Percentiles rank a stretch among this genome's conserved stretches.
These are phyloP conservation scores for Olyra latifolia DNA, from an alignment of 176 grass and related monocot species.

Conservation along the genomic window DNA sequence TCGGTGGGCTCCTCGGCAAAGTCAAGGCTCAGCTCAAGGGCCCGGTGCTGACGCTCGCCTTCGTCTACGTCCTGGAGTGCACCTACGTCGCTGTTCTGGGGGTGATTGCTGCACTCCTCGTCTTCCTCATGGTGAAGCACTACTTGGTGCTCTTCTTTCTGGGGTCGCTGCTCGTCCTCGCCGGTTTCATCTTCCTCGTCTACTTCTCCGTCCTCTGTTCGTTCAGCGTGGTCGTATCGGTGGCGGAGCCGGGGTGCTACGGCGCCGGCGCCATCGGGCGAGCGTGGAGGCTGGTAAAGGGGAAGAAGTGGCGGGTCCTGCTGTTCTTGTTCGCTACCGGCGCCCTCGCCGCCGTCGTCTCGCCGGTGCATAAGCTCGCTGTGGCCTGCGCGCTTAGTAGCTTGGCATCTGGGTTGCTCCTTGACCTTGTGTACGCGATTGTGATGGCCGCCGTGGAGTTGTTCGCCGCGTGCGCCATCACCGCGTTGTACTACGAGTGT, in stretches of 20 bases:
- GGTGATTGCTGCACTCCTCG: not conserved
- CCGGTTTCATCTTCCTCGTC: not conserved
- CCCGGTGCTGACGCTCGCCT: constrained; percentile 10
- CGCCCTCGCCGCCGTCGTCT: not conserved
- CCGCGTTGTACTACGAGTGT: constrained; percentile 37
- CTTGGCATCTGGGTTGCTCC: not conserved
- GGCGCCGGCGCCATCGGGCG: not conserved
- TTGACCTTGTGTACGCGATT: not conserved
- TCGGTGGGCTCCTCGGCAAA: not conserved
- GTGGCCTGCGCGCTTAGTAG: not conserved
- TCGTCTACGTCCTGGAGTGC: constrained; percentile 1
- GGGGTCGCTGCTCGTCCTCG: not conserved
- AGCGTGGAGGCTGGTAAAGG: constrained; percentile 9
- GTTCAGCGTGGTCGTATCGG: constrained; percentile 21
- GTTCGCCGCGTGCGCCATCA: constrained; percentile 5
- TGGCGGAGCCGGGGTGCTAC: constrained; percentile 20
- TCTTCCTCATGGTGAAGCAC: not conserved
- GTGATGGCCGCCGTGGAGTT: not conserved
- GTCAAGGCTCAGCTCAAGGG: constrained; percentile 21
- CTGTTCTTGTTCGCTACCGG: not conserved
- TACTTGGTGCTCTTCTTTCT: not conserved
- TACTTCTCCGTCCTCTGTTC: constrained; percentile 1
- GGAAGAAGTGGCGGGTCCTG: not conserved
- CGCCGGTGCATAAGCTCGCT: not conserved
- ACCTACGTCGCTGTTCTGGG: not conserved